Conservation (phyloP, 2,329 filamentous ascomycete species). For the Pseudogymnoascus sp. region DNA sequence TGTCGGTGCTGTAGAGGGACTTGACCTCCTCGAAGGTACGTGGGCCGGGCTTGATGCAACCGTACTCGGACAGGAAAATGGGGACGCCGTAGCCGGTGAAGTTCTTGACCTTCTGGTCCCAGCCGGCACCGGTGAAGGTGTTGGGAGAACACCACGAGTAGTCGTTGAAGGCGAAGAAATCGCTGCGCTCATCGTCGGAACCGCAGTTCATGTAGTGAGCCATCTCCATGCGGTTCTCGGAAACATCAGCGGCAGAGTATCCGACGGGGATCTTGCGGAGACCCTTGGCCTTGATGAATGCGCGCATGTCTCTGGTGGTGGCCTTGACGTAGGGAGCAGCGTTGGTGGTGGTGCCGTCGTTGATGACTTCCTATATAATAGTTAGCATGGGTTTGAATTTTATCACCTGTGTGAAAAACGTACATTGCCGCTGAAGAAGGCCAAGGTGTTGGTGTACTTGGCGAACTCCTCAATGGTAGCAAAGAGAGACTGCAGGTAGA, state of each 20-base stretch:
- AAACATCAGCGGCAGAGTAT: slow-evolving; percentile 93
- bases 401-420: neutral
- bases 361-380: slow-evolving; percentile 63
- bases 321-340: slow-evolving; percentile 96
- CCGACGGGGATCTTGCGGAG: slow-evolving; percentile 80
- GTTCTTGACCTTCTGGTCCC: slow-evolving; percentile 72
- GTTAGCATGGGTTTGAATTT: neutral
- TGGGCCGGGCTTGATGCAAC: slow-evolving; percentile 66
- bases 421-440: slow-evolving; percentile 91
- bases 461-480: slow-evolving; percentile 71
- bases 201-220: slow-evolving; percentile 95
- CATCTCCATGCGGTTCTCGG: slow-evolving; percentile 69
- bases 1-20: slow-evolving; percentile 69
- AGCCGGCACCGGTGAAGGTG: slow-evolving; percentile 67
- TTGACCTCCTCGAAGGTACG: slow-evolving; percentile 80
- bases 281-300: slow-evolving; percentile 74
- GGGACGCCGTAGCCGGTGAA: slow-evolving; percentile 86
- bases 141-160: slow-evolving; percentile 97
- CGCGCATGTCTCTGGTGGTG: slow-evolving; percentile 90
- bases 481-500: slow-evolving; percentile 73
- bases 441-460: slow-evolving; percentile 83
- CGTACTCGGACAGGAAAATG: slow-evolving; percentile 97
- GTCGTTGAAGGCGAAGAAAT: slow-evolving; percentile 99
- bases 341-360: slow-evolving; percentile 77
- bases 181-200: slow-evolving; percentile 56